A percentile compares a stretch with the other conserved stretches of the same genome.
Evolutionary conservation across 257 asterid genomes (phyloP).

Genomic region (Eustoma russellianum): DNA sequence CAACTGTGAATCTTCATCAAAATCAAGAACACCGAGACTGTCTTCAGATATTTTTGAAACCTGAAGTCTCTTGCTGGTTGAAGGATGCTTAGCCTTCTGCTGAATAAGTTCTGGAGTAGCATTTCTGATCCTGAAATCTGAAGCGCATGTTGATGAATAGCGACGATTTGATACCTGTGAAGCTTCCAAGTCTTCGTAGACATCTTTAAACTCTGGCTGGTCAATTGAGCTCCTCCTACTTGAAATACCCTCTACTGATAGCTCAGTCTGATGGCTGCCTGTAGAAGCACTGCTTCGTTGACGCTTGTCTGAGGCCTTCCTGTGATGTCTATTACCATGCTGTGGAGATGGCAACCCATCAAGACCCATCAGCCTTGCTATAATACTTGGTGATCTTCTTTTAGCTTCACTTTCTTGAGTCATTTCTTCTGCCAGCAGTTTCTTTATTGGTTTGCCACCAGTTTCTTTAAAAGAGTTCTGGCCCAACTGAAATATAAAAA

Average conservation of each 20-base stretch:
- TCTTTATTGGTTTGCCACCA: slow-evolving; percentile 57
- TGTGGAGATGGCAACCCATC: slow-evolving; percentile 67
- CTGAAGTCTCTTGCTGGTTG: slow-evolving; percentile 36
- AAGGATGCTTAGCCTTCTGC: slow-evolving; percentile 51
- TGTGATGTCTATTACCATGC: slow-evolving; percentile 42
- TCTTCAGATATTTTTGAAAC: slow-evolving; percentile 40
- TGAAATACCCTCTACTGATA: slow-evolving; percentile 19
- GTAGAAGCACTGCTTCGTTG: slow-evolving; percentile 24
- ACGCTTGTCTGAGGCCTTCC: slow-evolving; percentile 32
- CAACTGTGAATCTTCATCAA: slow-evolving; percentile 35
- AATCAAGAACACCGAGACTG: slow-evolving; percentile 43
- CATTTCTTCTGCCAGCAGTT: slow-evolving; percentile 69
- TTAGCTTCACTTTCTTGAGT: slow-evolving; percentile 50
- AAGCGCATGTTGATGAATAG: slow-evolving; percentile 56
- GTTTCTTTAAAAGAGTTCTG: slow-evolving; percentile 35
- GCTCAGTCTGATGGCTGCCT: slow-evolving; percentile 19
- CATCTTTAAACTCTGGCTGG: slow-evolving; percentile 61
- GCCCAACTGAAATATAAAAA: slow-evolving; percentile 42
- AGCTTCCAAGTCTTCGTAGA: slow-evolving; percentile 83
- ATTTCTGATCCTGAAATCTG: slow-evolving; percentile 35
- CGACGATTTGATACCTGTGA: slow-evolving; percentile 53
- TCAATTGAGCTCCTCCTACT: slow-evolving; percentile 40
- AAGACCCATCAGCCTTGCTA: slow-evolving; percentile 84
- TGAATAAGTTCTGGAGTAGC: slow-evolving; percentile 47
- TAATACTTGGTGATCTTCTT: slow-evolving; percentile 47